A percentile compares a stretch with the other conserved stretches of the same genome.
Conservation (phyloP, 768 basidiomycete species). For the Tephrocybe sp. region DNA sequence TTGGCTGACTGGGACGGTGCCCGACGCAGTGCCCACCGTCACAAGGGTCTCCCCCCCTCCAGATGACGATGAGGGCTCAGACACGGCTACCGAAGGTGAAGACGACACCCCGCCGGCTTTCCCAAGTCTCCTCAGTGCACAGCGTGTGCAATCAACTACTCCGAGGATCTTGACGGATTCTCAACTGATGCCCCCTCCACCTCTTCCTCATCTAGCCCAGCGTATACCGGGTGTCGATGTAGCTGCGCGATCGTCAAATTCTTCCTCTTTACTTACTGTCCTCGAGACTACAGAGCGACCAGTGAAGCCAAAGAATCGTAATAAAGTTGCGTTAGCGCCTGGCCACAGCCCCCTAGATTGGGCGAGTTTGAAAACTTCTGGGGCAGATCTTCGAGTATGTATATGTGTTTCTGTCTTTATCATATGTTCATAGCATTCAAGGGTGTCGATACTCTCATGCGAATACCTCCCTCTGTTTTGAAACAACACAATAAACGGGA, state of each 20-base stretch:
- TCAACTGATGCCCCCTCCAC: slow-evolving; percentile 54
- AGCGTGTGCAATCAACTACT: slow-evolving; percentile 46
- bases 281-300: slow-evolving; percentile 65
- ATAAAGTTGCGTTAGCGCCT: slow-evolving; percentile 80
- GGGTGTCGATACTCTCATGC: slow-evolving; percentile 68
- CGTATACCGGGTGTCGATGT: slow-evolving; percentile 37
- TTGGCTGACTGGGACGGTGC: slow-evolving; percentile 46
- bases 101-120: slow-evolving; percentile 72
- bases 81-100: slow-evolving; percentile 31
- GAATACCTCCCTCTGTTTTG: slow-evolving; percentile 74
- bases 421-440: slow-evolving; percentile 24
- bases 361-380: slow-evolving; percentile 84
- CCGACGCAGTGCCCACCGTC: slow-evolving; percentile 32
- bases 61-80: slow-evolving; percentile 39
- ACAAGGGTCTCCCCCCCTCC: slow-evolving; percentile 38
- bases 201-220: slow-evolving; percentile 38
- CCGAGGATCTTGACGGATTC: slow-evolving; percentile 44
- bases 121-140: slow-evolving; percentile 69
- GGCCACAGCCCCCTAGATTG: slow-evolving; percentile 93
- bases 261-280: slow-evolving; percentile 45
- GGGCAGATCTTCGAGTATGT: slow-evolving; percentile 72
- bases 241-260: slow-evolving; percentile 21
- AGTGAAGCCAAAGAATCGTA: slow-evolving; percentile 58
- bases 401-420: background rate
- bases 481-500: slow-evolving; percentile 78